A percentile compares a stretch with the other conserved stretches of the same genome.
Evolutionary conservation across 371 early-diverging fungal genomes (phyloP).

Genomic region (Mortierella sp.): DNA sequence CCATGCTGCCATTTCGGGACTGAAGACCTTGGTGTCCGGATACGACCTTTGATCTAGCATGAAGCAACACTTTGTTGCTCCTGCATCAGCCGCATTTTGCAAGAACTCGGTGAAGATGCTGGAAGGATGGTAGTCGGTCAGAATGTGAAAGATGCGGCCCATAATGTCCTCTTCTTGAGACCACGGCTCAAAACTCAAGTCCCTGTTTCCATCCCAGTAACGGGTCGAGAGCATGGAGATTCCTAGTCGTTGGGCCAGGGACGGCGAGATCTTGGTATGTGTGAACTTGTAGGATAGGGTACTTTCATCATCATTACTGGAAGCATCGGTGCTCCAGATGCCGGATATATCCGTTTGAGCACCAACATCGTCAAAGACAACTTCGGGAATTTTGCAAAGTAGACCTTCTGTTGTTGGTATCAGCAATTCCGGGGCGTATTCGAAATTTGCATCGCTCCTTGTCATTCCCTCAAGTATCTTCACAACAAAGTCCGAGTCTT

Average conservation of each 20-base stretch:
- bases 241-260: constrained; percentile 8
- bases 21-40: constrained; percentile 9
- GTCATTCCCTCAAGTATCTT: background rate
- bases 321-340: background rate
- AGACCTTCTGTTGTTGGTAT: constrained; percentile 6
- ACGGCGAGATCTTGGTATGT: constrained; percentile 3
- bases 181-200: constrained; percentile 20
- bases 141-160: constrained; percentile 17
- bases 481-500: constrained; percentile 15
- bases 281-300: constrained; percentile 3
- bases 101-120: constrained; percentile 51
- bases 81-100: constrained; percentile 59
- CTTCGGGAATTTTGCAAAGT: constrained; percentile 7
- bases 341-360: background rate
- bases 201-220: constrained; percentile 20
- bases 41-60: constrained; percentile 29
- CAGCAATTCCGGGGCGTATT: constrained; percentile 1
- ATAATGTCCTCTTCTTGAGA: constrained; percentile 32
- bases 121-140: constrained; percentile 45
- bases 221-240: constrained; percentile 19
- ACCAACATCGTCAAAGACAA: constrained; percentile 26
- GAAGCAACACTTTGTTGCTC: constrained; percentile 45
- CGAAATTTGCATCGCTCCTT: background rate
- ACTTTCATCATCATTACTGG: background rate
- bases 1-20: constrained; percentile 43